phyloP scores from a whole-genome alignment of 768 basidiomycete species.

The Amylocystis lapponica region DNA sequence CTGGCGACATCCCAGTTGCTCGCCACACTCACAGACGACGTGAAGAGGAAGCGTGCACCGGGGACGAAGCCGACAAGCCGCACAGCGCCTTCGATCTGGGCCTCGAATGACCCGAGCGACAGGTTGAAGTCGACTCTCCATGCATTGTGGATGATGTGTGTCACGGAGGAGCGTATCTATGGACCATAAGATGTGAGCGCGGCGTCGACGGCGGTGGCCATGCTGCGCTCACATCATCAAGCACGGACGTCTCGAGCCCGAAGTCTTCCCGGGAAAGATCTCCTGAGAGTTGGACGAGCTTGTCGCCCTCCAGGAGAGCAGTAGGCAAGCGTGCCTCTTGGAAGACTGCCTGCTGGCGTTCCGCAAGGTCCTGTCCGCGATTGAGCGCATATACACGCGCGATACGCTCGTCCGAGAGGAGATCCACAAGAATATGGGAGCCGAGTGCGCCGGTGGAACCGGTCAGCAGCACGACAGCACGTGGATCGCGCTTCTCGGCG shows the following conservation, averaged over 20 bases:
- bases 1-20: constrained; percentile 8
- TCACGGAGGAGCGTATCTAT: constrained; percentile 9
- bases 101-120: constrained; percentile 26
- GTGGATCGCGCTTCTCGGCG: constrained; percentile 8
- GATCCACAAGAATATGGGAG: constrained; percentile 19
- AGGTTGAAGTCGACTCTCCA: constrained; percentile 38
- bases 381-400: constrained; percentile 22
- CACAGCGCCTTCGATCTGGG: constrained; percentile 25
- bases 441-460: constrained; percentile 30
- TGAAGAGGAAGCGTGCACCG: constrained; percentile 25
- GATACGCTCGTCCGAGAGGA: constrained; percentile 14
- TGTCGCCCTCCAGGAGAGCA: constrained; percentile 7
- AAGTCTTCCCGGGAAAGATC: constrained; percentile 15
- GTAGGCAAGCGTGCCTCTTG: constrained; percentile 9
- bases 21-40: constrained; percentile 29
- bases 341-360: constrained; percentile 14
- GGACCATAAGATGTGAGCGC: too few species aligned
- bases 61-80: constrained; percentile 29
- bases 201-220: constrained; percentile 1
- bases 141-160: constrained; percentile 29
- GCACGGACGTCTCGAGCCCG: constrained; percentile 9
- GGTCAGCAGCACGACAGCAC: constrained; percentile 25
- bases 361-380: constrained; percentile 8
- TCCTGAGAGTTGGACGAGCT: constrained; percentile 12
- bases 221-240: constrained; percentile 10